A percentile compares a stretch with the other conserved stretches of the same genome.
Conservation (phyloP, 805 yeast genomes). For the Yarrowia sp. region DNA sequence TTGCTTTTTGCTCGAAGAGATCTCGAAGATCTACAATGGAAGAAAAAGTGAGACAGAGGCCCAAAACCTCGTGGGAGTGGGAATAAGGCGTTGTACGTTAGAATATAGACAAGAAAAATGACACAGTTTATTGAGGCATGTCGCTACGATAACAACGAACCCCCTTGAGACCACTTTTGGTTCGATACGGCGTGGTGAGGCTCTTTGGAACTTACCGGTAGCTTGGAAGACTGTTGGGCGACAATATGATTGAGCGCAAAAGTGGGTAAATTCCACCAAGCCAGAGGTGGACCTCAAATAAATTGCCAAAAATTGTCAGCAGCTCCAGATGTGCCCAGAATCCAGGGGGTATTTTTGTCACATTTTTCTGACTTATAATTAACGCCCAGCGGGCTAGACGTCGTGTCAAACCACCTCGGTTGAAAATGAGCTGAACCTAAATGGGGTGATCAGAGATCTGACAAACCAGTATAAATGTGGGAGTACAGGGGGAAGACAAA, state of each 20-base stretch:
- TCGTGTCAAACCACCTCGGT: slow-evolving; percentile 7
- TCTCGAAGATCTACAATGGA: slow-evolving; percentile 31
- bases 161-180: too few species aligned
- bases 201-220: too few species aligned
- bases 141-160: too few species aligned
- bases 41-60: slow-evolving; percentile 8
- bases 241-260: background rate
- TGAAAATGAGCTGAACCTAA: background rate
- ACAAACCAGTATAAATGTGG: background rate
- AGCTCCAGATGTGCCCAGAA: too few species aligned
- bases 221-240: background rate
- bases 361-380: background rate
- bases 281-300: too few species aligned
- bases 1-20: background rate
- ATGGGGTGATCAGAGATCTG: too few species aligned
- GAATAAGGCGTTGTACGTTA: too few species aligned
- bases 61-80: too few species aligned
- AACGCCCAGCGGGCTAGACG: background rate
- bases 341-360: background rate
- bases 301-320: background rate
- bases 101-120: too few species aligned
- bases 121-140: too few species aligned
- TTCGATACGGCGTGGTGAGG: too few species aligned
- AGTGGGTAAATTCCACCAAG: background rate
- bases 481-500: background rate